Evolutionary conservation across 1,284 basidiomycete species (phyloP), one percentile per base, ranked within the genome.

Genomic region (Sporisorium scitamineum): DNA sequence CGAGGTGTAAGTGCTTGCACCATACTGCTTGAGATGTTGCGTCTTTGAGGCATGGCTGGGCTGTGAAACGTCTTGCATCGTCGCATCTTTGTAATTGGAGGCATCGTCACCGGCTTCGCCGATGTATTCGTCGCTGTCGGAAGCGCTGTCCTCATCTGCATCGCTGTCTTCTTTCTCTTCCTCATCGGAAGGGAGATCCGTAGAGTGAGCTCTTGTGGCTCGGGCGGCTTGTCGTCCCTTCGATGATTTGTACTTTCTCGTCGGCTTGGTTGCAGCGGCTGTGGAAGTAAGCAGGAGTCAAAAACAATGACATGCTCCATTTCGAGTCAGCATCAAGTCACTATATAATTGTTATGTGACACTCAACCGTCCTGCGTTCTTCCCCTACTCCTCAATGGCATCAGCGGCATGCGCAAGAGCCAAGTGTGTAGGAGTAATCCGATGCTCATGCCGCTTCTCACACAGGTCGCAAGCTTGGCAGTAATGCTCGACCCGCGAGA

Each of bases 91-190:
- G 26, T 51, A 48, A 24, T 69, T 62, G 22, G 66, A 65, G 22
- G 26, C 66, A 39, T 54, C 56, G 22, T 56, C 54, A 10, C 29
- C 61, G 29, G 39, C 27, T 20, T 63, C 64, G 32, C 57, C 64
- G 16, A 67, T 37, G 20, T 67, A 67, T 11, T 67, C 64, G 20
- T 67, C 69, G 20, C 53, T 56, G 39, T 67, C 69, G 16, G 61
- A 55, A 29, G 61, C 70, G 51, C 61, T 44, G 26, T 54, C 45
- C 4, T 70, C 55, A 8, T 66, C 61, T 3, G 61, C 53, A 11
- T 47, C 55, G 11, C 61, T 37, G 11, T 32, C 50, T 14, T 61
- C 55, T 20, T 75, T 59, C 20, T 63, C 64, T 14, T 48, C 57
- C 6, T 32, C 45, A 8, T 73, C 61, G 3, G 37, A 44, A 9